A percentile compares a stretch with the other conserved stretches of the same genome.
Conservation (phyloP, 176 grass and related monocot species). For the Puya raimondii region DNA sequence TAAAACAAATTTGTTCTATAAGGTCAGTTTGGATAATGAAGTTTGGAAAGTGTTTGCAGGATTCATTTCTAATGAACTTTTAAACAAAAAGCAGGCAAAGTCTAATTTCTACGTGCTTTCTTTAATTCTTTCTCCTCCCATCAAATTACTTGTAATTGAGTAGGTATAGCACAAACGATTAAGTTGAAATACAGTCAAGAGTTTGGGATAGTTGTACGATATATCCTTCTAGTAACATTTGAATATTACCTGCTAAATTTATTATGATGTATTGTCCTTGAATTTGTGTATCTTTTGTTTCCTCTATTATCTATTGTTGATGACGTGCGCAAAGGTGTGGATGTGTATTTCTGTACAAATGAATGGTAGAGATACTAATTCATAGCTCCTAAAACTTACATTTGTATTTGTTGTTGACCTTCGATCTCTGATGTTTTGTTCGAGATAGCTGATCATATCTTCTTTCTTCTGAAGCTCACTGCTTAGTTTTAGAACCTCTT, state of each 20-base stretch:
- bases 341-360: background rate
- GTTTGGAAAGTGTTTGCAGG: background rate
- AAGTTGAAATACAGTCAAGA: too few species aligned
- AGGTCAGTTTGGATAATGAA: too few species aligned
- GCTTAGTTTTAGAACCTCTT: constrained; percentile 42
- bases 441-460: background rate
- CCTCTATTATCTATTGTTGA: too few species aligned
- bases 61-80: background rate
- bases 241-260: too few species aligned
- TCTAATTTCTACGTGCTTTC: background rate
- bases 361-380: background rate
- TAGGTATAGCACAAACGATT: background rate
- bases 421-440: constrained; percentile 15
- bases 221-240: too few species aligned
- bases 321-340: too few species aligned
- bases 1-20: background rate
- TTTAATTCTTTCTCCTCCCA: background rate
- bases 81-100: background rate
- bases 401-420: constrained; percentile 18
- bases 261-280: too few species aligned
- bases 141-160: background rate
- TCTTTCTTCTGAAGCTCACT: constrained; percentile 42
- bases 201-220: too few species aligned
- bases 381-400: constrained; percentile 26
- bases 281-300: too few species aligned